A percentile compares a stretch with the other conserved stretches of the same genome.
Conservation (phyloP, 2,329 filamentous ascomycete species). For the Orbilia blumenaviensis region DNA sequence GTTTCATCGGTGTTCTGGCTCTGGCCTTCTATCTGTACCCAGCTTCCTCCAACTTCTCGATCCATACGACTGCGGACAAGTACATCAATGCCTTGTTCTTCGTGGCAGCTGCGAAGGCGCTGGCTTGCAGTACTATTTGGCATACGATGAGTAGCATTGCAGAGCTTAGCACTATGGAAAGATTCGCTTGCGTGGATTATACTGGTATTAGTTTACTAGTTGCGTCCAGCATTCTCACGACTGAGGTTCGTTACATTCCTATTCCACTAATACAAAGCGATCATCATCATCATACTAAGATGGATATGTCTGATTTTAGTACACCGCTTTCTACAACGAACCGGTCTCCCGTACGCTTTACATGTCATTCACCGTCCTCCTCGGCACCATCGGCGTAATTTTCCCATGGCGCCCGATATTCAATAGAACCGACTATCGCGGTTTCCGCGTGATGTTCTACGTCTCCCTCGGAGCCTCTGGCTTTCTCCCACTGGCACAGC, state of each 20-base stretch:
- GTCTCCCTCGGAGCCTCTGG: conserved; percentile 86
- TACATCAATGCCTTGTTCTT: conserved; percentile 94
- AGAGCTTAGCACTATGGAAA: conserved; percentile 85
- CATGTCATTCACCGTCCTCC: conserved; percentile 79
- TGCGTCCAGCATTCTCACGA: conserved; percentile 95
- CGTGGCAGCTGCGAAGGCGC: conserved; percentile 91
- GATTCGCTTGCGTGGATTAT: conserved; percentile 97
- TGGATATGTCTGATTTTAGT: conserved; percentile 61
- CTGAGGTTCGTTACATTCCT: conserved; percentile 66
- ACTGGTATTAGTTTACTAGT: conserved; percentile 96
- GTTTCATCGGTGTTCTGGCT: conserved; percentile 84
- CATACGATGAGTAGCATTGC: conserved; percentile 99
- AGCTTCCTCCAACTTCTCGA: conserved; percentile 81
- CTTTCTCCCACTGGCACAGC: conserved; percentile 85
- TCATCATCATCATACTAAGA: background rate
- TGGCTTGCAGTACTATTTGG: conserved; percentile 95
- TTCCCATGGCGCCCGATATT: conserved; percentile 96
- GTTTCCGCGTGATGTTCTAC: conserved; percentile 91
- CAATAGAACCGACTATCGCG: conserved; percentile 88
- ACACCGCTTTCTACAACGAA: conserved; percentile 98
- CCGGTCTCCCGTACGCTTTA: conserved; percentile 85
- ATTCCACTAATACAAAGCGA: no score
- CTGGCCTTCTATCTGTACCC: conserved; percentile 98
- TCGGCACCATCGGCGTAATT: conserved; percentile 87
- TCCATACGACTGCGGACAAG: conserved; percentile 87